Evolutionary conservation across 2,329 filamentous ascomycete species (phyloP).

Genomic region (Xylaria sp.): DNA sequence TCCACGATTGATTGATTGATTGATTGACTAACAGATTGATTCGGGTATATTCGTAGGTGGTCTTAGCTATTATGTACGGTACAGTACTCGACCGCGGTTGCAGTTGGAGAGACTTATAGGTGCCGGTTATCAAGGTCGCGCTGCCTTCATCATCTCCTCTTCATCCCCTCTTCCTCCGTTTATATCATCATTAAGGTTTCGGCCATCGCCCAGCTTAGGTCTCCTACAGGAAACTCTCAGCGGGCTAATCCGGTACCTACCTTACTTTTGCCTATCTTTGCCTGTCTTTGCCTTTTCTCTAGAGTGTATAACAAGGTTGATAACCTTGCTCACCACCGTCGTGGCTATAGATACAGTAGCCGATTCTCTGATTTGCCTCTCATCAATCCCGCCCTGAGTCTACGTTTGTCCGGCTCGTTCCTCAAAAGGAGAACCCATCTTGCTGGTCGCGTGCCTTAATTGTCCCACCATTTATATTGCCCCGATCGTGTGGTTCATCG

Average conservation of each 20-base stretch:
- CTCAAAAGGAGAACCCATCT: background rate
- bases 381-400: background rate
- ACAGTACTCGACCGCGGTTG: slow-evolving; percentile 3
- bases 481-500: slow-evolving; percentile 11
- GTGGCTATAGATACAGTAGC: slow-evolving; percentile 18
- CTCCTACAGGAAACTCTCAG: slow-evolving; percentile 16
- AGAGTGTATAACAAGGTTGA: slow-evolving; percentile 7
- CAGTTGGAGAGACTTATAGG: slow-evolving; percentile 15
- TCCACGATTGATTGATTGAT: slow-evolving; percentile 15
- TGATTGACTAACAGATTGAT: slow-evolving; percentile 27
- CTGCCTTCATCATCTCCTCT: slow-evolving; percentile 14
- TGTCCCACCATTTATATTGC: background rate
- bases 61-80: no score
- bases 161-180: slow-evolving; percentile 15
- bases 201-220: slow-evolving; percentile 18
- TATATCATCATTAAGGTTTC: slow-evolving; percentile 36
- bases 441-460: slow-evolving; percentile 21
- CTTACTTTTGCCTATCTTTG: background rate
- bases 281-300: slow-evolving; percentile 1
- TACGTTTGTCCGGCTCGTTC: background rate
- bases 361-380: background rate
- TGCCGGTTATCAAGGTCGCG: slow-evolving; percentile 14
- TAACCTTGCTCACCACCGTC: slow-evolving; percentile 7
- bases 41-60: slow-evolving; percentile 28
- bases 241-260: slow-evolving; percentile 5